Conservation (phyloP, 2,329 filamentous ascomycete genomes). For the Fusarium chlamydosporum region DNA sequence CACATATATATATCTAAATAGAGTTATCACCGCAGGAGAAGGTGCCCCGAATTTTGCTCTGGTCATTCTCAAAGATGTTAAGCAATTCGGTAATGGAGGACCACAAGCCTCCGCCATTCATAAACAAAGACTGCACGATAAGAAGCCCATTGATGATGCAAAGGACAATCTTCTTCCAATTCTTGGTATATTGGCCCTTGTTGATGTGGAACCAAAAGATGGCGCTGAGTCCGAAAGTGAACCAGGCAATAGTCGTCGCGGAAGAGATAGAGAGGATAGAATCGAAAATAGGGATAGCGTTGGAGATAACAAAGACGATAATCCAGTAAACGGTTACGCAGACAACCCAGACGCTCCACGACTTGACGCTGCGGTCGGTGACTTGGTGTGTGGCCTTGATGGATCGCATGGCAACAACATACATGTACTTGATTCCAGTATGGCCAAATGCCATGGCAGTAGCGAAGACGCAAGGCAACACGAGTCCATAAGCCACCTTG, state of each 20-base stretch:
- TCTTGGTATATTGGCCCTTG: slow-evolving; percentile 40
- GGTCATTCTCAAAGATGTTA: slow-evolving; percentile 49
- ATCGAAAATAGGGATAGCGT: slow-evolving; percentile 56
- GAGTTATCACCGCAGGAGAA: slow-evolving; percentile 56
- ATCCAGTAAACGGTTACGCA: slow-evolving; percentile 54
- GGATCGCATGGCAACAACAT: slow-evolving; percentile 53
- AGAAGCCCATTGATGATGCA: slow-evolving; percentile 50
- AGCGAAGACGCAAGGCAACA: slow-evolving; percentile 52
- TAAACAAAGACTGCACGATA: slow-evolving; percentile 53
- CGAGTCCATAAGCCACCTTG: slow-evolving; percentile 54
- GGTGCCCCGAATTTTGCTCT: slow-evolving; percentile 47
- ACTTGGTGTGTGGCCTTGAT: slow-evolving; percentile 53
- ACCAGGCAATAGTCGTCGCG: slow-evolving; percentile 56
- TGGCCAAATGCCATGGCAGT: slow-evolving; percentile 54
- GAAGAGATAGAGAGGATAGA: slow-evolving; percentile 56
- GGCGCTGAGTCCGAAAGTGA: slow-evolving; percentile 54
- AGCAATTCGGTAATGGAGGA: slow-evolving; percentile 52
- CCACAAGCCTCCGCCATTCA: slow-evolving; percentile 56
- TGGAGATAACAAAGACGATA: slow-evolving; percentile 53
- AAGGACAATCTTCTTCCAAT: slow-evolving; percentile 44
- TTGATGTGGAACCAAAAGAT: slow-evolving; percentile 56
- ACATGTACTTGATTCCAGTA: slow-evolving; percentile 54
- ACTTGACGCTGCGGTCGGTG: slow-evolving; percentile 52
- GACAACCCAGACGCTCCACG: slow-evolving; percentile 55
- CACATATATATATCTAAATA: slow-evolving; percentile 2